A percentile compares a stretch with the other conserved stretches of the same genome.
Evolutionary conservation across 805 yeast genomes (phyloP).

Genomic region (Hanseniaspora occidentalis): DNA sequence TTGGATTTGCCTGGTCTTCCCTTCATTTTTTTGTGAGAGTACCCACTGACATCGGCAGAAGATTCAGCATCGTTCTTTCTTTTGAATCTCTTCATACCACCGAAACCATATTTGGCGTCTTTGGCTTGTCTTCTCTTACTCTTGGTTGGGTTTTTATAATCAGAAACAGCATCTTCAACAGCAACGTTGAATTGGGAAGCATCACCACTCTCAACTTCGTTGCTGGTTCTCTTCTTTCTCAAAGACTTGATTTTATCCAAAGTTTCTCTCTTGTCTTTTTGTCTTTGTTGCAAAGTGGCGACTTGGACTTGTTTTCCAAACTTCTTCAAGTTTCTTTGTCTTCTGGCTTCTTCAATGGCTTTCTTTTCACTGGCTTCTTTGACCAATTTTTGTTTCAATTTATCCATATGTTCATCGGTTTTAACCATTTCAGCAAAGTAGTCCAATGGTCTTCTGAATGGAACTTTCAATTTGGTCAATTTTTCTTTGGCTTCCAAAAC

Average conservation of each 20-base stretch:
- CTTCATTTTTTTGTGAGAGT: slow-evolving; percentile 42
- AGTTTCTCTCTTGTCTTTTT: slow-evolving; percentile 82
- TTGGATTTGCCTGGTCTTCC: slow-evolving; percentile 47
- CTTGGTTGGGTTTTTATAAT: slow-evolving; percentile 39
- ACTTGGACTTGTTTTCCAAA: slow-evolving; percentile 95
- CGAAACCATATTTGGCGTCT: slow-evolving; percentile 60
- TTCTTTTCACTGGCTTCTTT: slow-evolving; percentile 74
- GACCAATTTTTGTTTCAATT: slow-evolving; percentile 66
- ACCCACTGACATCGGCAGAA: slow-evolving; percentile 45
- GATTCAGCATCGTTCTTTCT: slow-evolving; percentile 65
- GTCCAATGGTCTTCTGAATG: slow-evolving; percentile 88
- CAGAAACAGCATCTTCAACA: slow-evolving; percentile 66
- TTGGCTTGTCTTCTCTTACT: slow-evolving; percentile 52
- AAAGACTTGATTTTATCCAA: slow-evolving; percentile 82
- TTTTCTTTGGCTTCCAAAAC: slow-evolving; percentile 58
- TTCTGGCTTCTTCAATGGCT: slow-evolving; percentile 86
- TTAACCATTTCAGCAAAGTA: slow-evolving; percentile 98
- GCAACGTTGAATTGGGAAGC: slow-evolving; percentile 80
- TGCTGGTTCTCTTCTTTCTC: slow-evolving; percentile 73
- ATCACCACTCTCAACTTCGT: slow-evolving; percentile 41
- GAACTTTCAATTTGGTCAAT: slow-evolving; percentile 57
- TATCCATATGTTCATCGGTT: slow-evolving; percentile 96
- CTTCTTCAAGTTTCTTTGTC: slow-evolving; percentile 89
- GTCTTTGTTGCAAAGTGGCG: slow-evolving; percentile 86
- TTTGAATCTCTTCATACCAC: slow-evolving; percentile 66